Conservation (phyloP, 495 filamentous ascomycete species). For the Xylaria acuta region DNA sequence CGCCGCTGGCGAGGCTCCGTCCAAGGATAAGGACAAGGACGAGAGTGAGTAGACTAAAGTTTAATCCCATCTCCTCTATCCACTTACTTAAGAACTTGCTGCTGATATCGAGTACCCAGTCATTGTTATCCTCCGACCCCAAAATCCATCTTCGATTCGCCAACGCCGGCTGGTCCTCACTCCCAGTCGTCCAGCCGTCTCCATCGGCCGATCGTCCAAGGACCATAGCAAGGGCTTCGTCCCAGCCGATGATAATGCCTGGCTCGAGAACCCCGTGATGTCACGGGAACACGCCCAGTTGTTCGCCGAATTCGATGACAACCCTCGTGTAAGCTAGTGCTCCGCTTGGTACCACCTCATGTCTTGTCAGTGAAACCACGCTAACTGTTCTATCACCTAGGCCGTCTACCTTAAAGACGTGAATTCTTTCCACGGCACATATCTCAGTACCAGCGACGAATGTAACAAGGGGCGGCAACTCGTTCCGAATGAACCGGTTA, state of each 20-base stretch:
- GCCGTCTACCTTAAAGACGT: constrained; percentile 53
- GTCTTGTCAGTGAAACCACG: constrained; percentile 13
- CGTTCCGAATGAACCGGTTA: constrained; percentile 20
- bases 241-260: constrained; percentile 63
- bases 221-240: constrained; percentile 47
- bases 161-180: constrained; percentile 43
- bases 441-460: constrained; percentile 43
- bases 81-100: neutral
- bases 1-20: neutral
- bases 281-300: constrained; percentile 78
- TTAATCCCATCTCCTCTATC: neutral
- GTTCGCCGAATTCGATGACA: constrained; percentile 43
- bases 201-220: constrained; percentile 51
- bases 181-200: constrained; percentile 29
- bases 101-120: constrained; percentile 23
- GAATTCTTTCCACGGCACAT: constrained; percentile 66
- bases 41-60: neutral
- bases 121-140: constrained; percentile 31
- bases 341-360: neutral
- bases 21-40: neutral
- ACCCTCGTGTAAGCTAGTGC: constrained; percentile 19
- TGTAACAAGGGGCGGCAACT: constrained; percentile 26
- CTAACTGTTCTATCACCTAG: constrained; percentile 38
- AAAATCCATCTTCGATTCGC: constrained; percentile 26
- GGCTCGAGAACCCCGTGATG: constrained; percentile 83